Percentiles rank a stretch among this genome's conserved stretches.
phyloP scores from a whole-genome alignment of 2,329 filamentous ascomycete species.

The Ceratocystis albifundus region DNA sequence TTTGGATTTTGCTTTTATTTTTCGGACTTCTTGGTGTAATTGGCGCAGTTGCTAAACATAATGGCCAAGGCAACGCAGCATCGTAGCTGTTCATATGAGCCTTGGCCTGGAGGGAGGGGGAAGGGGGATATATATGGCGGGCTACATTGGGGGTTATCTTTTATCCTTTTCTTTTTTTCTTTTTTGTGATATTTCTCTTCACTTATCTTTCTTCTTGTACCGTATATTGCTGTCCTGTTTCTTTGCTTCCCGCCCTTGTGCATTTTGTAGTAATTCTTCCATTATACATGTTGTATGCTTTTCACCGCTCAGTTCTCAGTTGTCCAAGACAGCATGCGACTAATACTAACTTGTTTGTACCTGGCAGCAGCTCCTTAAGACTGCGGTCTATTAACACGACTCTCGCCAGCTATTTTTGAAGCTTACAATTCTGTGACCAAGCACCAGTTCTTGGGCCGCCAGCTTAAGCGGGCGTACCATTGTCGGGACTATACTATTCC shows the following conservation, averaged over 20 bases:
- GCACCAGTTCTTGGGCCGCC: too few species aligned
- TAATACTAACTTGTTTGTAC: neutral
- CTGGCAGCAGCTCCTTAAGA: too few species aligned
- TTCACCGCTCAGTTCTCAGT: neutral
- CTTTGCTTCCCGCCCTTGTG: neutral
- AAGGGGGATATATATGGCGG: neutral
- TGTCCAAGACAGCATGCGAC: too few species aligned
- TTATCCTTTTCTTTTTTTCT: neutral
- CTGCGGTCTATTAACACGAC: too few species aligned
- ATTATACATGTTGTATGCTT: neutral
- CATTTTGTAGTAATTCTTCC: neutral
- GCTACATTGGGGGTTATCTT: slow-evolving; percentile 1
- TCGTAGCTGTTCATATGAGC: neutral
- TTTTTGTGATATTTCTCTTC: neutral
- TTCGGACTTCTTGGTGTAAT: neutral
- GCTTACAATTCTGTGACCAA: too few species aligned
- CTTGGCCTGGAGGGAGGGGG: neutral
- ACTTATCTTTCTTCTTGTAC: neutral
- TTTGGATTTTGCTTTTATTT: slow-evolving; percentile 13
- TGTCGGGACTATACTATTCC: too few species aligned
- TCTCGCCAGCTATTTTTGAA: too few species aligned
- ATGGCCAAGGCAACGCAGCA: neutral
- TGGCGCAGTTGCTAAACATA: slow-evolving; percentile 7
- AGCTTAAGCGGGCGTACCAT: too few species aligned
- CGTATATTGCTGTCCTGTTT: neutral